phyloP scores from a whole-genome alignment of 2,329 filamentous ascomycete species.

The Paracamarosporium sp. region DNA sequence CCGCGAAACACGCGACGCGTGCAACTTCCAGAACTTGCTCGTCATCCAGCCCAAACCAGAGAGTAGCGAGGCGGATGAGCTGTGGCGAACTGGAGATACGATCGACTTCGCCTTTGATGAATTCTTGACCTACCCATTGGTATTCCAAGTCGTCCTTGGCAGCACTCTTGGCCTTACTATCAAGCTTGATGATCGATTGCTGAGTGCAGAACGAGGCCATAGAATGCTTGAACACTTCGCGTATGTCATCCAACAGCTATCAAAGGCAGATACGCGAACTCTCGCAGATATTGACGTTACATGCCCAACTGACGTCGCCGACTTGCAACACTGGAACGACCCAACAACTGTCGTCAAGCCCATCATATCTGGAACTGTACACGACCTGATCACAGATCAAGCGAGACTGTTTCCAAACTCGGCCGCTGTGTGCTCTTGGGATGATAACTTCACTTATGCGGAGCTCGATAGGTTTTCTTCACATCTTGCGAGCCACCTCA shows the following conservation, averaged over 20 bases:
- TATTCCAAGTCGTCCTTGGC: slow-evolving; percentile 11
- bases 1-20: slow-evolving; percentile 15
- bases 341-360: neutral
- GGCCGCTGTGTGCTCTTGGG: slow-evolving; percentile 17
- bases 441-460: slow-evolving; percentile 20
- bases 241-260: slow-evolving; percentile 15
- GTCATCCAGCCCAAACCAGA: neutral
- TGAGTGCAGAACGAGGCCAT: slow-evolving; percentile 8
- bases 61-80: neutral
- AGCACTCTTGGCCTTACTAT: slow-evolving; percentile 1
- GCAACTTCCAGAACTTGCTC: slow-evolving; percentile 37
- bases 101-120: neutral
- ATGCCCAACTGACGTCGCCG: slow-evolving; percentile 7
- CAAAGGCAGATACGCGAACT: slow-evolving; percentile 6
- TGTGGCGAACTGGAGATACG: neutral
- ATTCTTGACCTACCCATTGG: slow-evolving; percentile 2
- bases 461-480: slow-evolving; percentile 16
- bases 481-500: slow-evolving; percentile 16
- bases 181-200: neutral
- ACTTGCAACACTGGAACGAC: neutral
- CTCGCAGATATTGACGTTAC: slow-evolving; percentile 18
- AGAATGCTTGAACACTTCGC: slow-evolving; percentile 14
- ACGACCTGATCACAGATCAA: slow-evolving; percentile 10
- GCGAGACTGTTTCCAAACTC: slow-evolving; percentile 11
- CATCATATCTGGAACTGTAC: slow-evolving; percentile 7